Evolutionary conservation across 2,329 filamentous ascomycete genomes (phyloP).

Genomic region (Penicillium rolfsii): DNA sequence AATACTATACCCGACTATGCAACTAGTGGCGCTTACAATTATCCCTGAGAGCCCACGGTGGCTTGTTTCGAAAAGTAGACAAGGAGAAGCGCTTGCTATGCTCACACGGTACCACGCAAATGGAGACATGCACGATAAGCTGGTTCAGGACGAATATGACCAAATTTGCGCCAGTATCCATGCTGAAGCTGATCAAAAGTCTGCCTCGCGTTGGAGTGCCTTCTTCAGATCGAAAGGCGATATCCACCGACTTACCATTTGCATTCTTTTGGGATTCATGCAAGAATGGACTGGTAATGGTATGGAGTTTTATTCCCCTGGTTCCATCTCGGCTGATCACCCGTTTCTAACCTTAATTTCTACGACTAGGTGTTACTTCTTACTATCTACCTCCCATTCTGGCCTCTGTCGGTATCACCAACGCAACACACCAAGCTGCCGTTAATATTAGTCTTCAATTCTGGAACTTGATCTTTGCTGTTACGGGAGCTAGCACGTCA

Average conservation of each 20-base stretch:
- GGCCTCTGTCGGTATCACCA: constrained; percentile 35
- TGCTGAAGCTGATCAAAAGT: constrained; percentile 20
- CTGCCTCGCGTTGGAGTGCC: constrained; percentile 22
- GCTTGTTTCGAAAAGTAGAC: constrained; percentile 62
- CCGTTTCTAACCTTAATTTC: constrained; percentile 16
- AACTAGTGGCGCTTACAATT: constrained; percentile 56
- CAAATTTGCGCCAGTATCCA: constrained; percentile 32
- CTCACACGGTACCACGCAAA: constrained; percentile 64
- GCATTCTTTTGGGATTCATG: constrained; percentile 30
- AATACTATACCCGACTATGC: constrained; percentile 50
- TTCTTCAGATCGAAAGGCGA: constrained; percentile 24
- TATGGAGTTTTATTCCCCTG: constrained; percentile 14
- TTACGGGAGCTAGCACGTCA: constrained; percentile 20
- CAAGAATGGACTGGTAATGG: constrained; percentile 37
- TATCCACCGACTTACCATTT: constrained; percentile 28
- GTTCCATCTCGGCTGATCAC: constrained; percentile 17
- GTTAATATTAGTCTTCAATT: constrained; percentile 33
- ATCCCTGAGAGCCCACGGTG: constrained; percentile 67
- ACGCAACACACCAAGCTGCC: constrained; percentile 31
- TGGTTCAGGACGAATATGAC: constrained; percentile 31
- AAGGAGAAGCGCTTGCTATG: constrained; percentile 60
- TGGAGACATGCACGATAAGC: constrained; percentile 37
- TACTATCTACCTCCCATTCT: constrained; percentile 47
- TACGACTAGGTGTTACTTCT: constrained; percentile 29
- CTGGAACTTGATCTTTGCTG: constrained; percentile 31